These are phyloP conservation scores for Zymoseptoria passerinii DNA, from an alignment of 2,329 filamentous ascomycete genomes.

Conservation along the genomic window DNA sequence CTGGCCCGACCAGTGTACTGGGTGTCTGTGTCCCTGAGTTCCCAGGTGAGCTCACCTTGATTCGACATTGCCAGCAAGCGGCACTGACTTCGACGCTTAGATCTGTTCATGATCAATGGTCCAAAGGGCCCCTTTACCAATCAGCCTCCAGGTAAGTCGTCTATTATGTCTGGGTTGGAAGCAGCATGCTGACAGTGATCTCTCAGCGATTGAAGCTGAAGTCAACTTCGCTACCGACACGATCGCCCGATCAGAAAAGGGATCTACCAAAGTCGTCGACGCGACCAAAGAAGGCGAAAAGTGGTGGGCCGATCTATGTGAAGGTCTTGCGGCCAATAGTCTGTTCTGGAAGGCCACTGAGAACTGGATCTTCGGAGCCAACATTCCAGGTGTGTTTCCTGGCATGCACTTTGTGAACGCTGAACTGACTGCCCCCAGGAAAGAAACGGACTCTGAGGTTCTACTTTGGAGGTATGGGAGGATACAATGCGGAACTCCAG, in stretches of 20 bases:
- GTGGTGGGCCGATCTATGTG: constrained; percentile 21
- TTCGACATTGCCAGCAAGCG: not conserved
- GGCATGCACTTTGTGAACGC: not conserved
- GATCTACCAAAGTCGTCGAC: constrained; percentile 17
- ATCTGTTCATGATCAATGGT: constrained; percentile 35
- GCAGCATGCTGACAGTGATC: not conserved
- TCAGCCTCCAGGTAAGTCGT: constrained; percentile 18
- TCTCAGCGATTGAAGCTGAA: constrained; percentile 27
- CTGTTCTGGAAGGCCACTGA: constrained; percentile 21
- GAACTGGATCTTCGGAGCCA: constrained; percentile 27
- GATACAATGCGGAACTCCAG: constrained; percentile 15
- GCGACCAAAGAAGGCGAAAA: constrained; percentile 23
- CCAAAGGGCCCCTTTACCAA: constrained; percentile 36
- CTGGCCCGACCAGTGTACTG: constrained; percentile 29
- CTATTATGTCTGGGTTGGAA: not conserved
- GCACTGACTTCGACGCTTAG: not conserved
- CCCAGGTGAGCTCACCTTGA: constrained; percentile 23
- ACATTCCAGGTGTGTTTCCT: constrained; percentile 8
- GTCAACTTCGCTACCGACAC: constrained; percentile 24
- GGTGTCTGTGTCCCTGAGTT: constrained; percentile 32
- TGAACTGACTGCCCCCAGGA: constrained; percentile 16
- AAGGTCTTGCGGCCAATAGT: constrained; percentile 18
- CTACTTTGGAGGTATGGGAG: constrained; percentile 21
- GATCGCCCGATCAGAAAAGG: constrained; percentile 18
- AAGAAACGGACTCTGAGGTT: constrained; percentile 21